Base-by-base conservation (phyloP, 2,329 filamentous ascomycete species). In the Arachnomyces sp. region DNA sequence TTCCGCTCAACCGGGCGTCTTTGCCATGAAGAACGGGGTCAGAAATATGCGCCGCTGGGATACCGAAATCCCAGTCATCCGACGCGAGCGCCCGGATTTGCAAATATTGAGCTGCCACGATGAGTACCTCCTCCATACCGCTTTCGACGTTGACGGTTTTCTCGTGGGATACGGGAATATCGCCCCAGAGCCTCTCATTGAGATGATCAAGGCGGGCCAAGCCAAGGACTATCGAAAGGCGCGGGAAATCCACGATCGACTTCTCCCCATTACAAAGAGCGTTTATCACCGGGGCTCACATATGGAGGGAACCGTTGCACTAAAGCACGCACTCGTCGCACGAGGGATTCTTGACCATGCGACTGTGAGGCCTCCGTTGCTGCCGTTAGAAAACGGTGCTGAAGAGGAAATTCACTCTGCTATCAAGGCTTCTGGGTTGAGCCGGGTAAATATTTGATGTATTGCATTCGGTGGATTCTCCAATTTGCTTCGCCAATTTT, bases 41-140 rank as follows among this genome's bases (percentile, higher is more conserved):
- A 66, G 72, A 39, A 73, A 74, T 53, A 74, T 74, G 71, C 64
- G 68, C n/a, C 66, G 72, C 13, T 74, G 72, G 72, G 71, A 74
- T 38, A 71, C 68, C 0, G 72, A 74, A 52, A 74, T 74, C 43
- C 72, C 71, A 12, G 61, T 74, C 17, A 72, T 74, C 55, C 65
- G 68, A 36, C 53, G 54, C 17, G 58, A 72, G 48, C 64, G 70
- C 4, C 71, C 71, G 0, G 64, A 71, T 2, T 58, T 74, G 2
- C 70, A 71, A 36, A 66, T 73, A 12, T 56, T 74, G 4, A 71
- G 68, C 8, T 73, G 71, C 43, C 70, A 73, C 46, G 71, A 73
- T 48, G 71, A 74, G 50, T 73, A 73, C 46, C 64, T 74, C 3
- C 58, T 73, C 6, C 69, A 73, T 54, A 74, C 69, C 1, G 59